Evolutionary conservation across 345 rosid genomes (phyloP).

Genomic region (Microthlaspi erraticum): DNA sequence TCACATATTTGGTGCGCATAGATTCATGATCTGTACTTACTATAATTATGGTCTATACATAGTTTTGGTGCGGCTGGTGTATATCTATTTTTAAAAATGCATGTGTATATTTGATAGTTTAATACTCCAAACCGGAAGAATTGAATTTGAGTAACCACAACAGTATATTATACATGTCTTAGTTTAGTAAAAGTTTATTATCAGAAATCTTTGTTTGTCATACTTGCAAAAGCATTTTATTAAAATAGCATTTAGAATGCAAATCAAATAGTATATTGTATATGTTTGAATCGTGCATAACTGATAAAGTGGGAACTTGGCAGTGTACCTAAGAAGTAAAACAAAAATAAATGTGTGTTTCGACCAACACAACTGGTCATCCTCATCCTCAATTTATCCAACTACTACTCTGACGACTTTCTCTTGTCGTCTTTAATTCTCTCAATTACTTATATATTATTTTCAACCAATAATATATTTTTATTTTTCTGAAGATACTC

Average conservation of each 20-base stretch:
- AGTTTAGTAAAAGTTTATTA: too few relatives aligned
- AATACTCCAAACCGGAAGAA: too few relatives aligned
- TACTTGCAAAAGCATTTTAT: too few relatives aligned
- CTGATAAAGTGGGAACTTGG: slow-evolving; percentile 22
- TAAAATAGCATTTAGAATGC: too few relatives aligned
- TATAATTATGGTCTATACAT: too few relatives aligned
- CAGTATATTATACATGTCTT: too few relatives aligned
- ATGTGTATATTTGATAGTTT: too few relatives aligned
- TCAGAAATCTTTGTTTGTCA: too few relatives aligned
- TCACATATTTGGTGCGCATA: not conserved
- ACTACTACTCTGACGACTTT: slow-evolving; percentile 35
- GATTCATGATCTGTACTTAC: not conserved
- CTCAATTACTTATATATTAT: not conserved
- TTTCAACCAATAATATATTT: not conserved
- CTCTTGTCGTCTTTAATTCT: slow-evolving; percentile 16
- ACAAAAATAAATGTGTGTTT: slow-evolving; percentile 22
- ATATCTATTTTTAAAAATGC: too few relatives aligned
- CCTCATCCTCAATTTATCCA: slow-evolving; percentile 37
- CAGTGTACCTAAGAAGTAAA: slow-evolving; percentile 31
- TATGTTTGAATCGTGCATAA: slow-evolving; percentile 6
- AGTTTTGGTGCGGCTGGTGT: too few relatives aligned
- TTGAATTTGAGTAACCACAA: too few relatives aligned
- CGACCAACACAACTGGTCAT: slow-evolving; percentile 28
- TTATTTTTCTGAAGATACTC: not conserved
- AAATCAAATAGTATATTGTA: too few relatives aligned